Evolutionary conservation across 1,139 yeast species (phyloP), one percentile per base, ranked within the genome.

Genomic region (Starmera stellimalicola): DNA sequence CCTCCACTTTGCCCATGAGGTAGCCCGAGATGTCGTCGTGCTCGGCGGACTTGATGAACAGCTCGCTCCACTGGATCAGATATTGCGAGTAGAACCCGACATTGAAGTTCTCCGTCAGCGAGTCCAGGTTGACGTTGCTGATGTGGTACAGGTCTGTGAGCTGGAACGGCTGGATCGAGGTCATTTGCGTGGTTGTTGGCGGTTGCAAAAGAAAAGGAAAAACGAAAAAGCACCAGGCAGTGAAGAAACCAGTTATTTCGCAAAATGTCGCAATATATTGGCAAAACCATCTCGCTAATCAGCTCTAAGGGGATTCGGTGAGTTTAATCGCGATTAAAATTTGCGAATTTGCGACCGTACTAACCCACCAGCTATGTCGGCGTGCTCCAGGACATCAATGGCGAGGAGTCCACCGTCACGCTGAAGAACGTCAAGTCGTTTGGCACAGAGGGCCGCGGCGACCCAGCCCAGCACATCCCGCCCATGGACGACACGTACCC

Each of bases 1-100:
- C 98, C 56, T 93, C 98, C 3, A 94, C 79, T 57, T 93, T 93
- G n/a, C 94, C 98, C 74, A 93, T 77, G 94, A 93, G 78, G 50
- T 81, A 81, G 0, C 91, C 93, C 31, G 79, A 73, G 16, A 72
- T 64, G 30, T 60, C 39, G 22, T 37, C 32, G 10, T 33, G 33
- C 53, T 77, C 73, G 6, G 59, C 58, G 11, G 88, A 73, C 53
- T 84, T 82, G 68, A 87, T 88, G 57, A 88, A 82, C 37, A 93
- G 63, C 22, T 87, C 68, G 4, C 98, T 97, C 96, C 97, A 88
- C 33, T 70, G 68, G 10, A 77, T 69, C 35, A 93, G 63, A 50
- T 93, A 93, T 43, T 84, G 87, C 22, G 83, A 68, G 51, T 91
- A 93, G 53, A 87, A 91, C 32, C 77, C 80, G 16, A 83, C 57